Base-by-base conservation (phyloP, 129 eudicot genomes). In the Ambrosia trifida region DNA sequence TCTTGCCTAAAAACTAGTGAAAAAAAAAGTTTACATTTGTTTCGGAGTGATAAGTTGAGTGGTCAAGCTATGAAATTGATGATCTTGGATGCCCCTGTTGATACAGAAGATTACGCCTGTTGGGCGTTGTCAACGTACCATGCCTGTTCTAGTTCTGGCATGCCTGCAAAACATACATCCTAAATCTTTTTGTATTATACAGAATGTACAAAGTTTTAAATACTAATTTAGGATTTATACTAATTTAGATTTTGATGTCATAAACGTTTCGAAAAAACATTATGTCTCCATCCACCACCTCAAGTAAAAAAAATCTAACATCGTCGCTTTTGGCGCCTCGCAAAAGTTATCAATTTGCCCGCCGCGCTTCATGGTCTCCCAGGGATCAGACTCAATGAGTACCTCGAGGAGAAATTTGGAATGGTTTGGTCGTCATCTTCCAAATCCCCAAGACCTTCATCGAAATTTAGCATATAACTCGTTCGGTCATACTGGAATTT, bases 381-480 rank as follows among this genome's bases (percentile, higher is more conserved):
- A 6, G 86, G 56, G 20, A 36, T 8, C 32, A 79, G 79, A 66
- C 66, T 40, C 61, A 83, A 50, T 3, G 82, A 82, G 20, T 57
- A 81, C 71, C 84, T 70, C 61, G 69, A 61, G 20, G 89, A 81
- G 59, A 81, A 81, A 53, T 66, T 76, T 10, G 67, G 82, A 7
- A 45, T 19, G 6, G 16, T 24, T 8, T 69, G 75, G 19, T 73
- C 74, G 9, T 77, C 85, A 2, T 70, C 80, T 3, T 78, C 85
- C 8, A 72, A 69, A 36, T 69, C 68, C 41, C 75, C 78, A 0
- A 7, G 24, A 30, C 85, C 88, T 12, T 84, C 83, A 31, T 84
- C 89, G 53, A 84, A 84, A 79, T 84, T 81, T 14, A 84, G 76
- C 40, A 84, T 35, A 59, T 81, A 78, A 68, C 83, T 81, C 60